Evolutionary conservation across 169 alveolate genomes (phyloP), one percentile per base, ranked within the genome.

Genomic region (Plasmodium relictum): DNA sequence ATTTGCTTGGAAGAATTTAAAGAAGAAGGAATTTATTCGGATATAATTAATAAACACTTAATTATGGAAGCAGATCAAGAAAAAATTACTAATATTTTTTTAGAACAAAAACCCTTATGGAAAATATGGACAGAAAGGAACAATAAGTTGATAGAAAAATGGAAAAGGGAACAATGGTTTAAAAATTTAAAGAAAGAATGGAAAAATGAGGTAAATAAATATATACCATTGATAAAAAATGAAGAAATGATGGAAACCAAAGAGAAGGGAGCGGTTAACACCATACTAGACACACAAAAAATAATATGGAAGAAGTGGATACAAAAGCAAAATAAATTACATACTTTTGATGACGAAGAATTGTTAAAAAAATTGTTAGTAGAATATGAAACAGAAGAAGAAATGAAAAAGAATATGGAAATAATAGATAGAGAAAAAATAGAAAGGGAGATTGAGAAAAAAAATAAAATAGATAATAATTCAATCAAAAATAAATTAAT

Each of bases 1-100:
- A 56, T 56, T 14, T 56, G 66, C 16, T n/a, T 56, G 16, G 66
- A 56, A 56, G 66, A 56, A 16, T 56, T 56, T 56, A 56, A 7
- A 6, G 10, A 56, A 56, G 66, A 56, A 56, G 16, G 16, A 14
- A 56, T 14, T 14, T 0, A 56, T 0, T 14, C 16, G 10, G 10
- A 56, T 56, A 24, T 16, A 56, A 56, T 4, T 14, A 6, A 56
- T 56, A 24, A 24, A 16, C 24, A 1, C 31, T 14, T 9, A 56
- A 24, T 14, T 24, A 56, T 56, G 16, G 24, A 56, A n/a, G 16
- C 16, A 10, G 10, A 12, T n/a, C 24, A n/a, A n/a, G n/a, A n/a
- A n/a, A n/a, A n/a, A n/a, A n/a, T n/a, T n/a, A n/a, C n/a, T n/a
- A n/a, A n/a, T n/a, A 24, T 1, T 0, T 14, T 14, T 14, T 56